Conservation (phyloP, 331 rosid genomes). For the Quercus lobata region DNA sequence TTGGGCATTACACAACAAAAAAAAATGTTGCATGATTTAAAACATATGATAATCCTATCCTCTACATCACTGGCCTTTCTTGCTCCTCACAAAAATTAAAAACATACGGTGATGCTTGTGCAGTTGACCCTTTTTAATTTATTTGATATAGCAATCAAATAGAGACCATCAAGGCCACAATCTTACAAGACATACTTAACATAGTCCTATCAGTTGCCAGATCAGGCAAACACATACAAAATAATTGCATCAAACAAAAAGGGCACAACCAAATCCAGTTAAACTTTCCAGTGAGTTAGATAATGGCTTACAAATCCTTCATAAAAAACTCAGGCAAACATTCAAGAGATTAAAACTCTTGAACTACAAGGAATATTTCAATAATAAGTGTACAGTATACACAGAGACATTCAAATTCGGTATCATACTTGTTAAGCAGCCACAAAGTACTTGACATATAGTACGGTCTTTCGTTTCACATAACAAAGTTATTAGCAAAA, state of each 20-base stretch:
- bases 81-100: not conserved
- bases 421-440: not conserved
- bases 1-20: not conserved
- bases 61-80: not conserved
- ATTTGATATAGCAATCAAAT: not conserved
- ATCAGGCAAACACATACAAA: not conserved
- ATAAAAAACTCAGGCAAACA: constrained; percentile 2
- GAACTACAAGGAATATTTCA: constrained; percentile 13
- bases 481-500: not conserved
- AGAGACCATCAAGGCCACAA: not conserved
- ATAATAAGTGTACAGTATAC: not conserved
- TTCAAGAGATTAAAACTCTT: constrained; percentile 8
- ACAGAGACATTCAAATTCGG: constrained; percentile 5
- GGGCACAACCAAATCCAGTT: constrained; percentile 6
- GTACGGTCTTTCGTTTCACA: not conserved
- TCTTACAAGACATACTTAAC: not conserved
- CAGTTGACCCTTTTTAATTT: not conserved
- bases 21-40: not conserved
- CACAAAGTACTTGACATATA: not conserved
- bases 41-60: not conserved
- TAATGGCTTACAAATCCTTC: not conserved
- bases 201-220: not conserved
- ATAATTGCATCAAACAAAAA: not conserved
- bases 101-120: not conserved
- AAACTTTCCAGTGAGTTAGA: not conserved